phyloP scores from a whole-genome alignment of 2,329 filamentous ascomycete genomes.

The Teratosphaeria gauchensis region DNA sequence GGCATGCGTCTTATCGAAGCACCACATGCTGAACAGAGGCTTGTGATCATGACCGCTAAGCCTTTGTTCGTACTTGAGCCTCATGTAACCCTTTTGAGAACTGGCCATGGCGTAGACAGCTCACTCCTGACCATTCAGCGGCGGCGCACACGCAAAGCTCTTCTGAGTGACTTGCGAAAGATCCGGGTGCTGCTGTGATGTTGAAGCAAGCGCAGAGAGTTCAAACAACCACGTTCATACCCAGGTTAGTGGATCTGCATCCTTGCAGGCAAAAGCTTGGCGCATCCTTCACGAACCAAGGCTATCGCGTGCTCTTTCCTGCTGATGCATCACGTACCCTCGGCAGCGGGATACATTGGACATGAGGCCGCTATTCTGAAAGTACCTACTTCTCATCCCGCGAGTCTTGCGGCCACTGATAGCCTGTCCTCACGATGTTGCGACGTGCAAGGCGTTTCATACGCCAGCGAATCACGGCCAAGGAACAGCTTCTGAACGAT shows the following conservation, averaged over 20 bases:
- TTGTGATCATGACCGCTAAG: not conserved
- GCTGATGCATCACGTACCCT: not conserved
- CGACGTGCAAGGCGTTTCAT: conserved; percentile 1
- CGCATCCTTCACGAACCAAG: not conserved
- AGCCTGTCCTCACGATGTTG: not conserved
- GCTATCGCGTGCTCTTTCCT: not conserved
- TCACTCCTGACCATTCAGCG: too few relatives aligned
- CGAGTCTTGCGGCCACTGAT: not conserved
- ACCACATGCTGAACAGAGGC: not conserved
- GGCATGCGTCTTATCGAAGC: too few relatives aligned
- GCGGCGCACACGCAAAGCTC: too few relatives aligned
- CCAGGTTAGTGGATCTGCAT: not conserved
- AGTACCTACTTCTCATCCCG: not conserved
- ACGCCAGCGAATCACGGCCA: not conserved
- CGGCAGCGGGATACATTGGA: not conserved
- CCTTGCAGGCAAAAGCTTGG: not conserved
- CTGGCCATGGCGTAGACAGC: not conserved
- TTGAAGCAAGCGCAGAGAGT: not conserved
- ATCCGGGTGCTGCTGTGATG: too few relatives aligned
- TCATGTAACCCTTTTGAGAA: not conserved
- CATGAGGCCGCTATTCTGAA: not conserved
- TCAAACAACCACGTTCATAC: not conserved
- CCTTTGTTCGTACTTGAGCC: not conserved
- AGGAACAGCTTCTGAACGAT: not conserved
- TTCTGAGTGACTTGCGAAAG: too few relatives aligned